Evolutionary conservation across 371 early-diverging fungal genomes (phyloP), one percentile per base, ranked within the genome.

Genomic region (Rhizopus sp.): DNA sequence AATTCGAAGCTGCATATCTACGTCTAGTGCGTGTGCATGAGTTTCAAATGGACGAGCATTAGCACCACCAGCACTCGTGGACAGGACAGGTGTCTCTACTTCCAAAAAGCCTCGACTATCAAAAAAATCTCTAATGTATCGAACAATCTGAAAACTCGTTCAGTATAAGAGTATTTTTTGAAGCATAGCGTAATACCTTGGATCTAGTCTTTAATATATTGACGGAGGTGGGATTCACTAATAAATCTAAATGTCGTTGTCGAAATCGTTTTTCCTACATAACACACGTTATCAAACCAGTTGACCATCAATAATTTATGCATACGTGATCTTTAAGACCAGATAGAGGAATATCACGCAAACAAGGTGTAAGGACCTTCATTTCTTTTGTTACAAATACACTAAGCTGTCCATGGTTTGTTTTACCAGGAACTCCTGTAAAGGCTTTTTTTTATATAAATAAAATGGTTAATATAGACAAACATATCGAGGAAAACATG

Each of bases 41-140:
- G 98, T 99, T 3, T 77, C 73, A 64, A 99, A 99, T 4, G 99
- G 99, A 52, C 86, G 85, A 7, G 99, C 99, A 50, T 90, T 91
- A 5, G 99, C 99, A 35, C 99, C 99, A 16, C 99, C 98, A 16
- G 92, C 90, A 17, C 88, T 87, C 1, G 85, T 66, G 13, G 92
- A 90, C 53, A 99, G 72, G 39, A 98, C 84, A 0, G 98, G 99
- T 32, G 99, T 99, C 66, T 99, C 99, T 5, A 97, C 97, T 65
- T 99, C 99, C 7, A 97, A 50, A 69, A 97, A 98, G 4, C 82
- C 89, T 17, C 90, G 81, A 15, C 68, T 57, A 60, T 93, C 88
- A 10, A 99, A 69, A 63, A 86, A 98, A 1, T 70, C 41, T 17
- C 99, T 84, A 7, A 99, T 82, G 57, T 76, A 86, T 54, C 76